Conservation (phyloP, 2,329 filamentous ascomycete species). For the Alternaria triticina region DNA sequence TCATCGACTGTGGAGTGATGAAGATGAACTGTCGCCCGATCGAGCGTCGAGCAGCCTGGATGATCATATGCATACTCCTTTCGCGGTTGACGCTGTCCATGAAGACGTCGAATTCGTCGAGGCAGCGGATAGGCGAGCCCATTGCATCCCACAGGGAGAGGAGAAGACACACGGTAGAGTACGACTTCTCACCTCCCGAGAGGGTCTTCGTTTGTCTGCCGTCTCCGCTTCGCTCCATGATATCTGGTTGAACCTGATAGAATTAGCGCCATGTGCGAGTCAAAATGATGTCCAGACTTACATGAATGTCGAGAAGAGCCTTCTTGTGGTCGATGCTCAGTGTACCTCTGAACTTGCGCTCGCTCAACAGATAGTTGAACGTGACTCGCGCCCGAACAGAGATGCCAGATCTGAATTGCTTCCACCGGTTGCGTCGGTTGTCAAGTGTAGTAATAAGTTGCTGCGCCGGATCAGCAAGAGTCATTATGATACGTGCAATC, state of each 20-base stretch:
- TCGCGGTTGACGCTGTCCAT: constrained; percentile 98
- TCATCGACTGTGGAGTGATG: constrained; percentile 90
- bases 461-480: constrained; percentile 38
- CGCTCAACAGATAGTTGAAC: constrained; percentile 86
- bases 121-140: constrained; percentile 90
- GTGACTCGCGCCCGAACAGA: constrained; percentile 83
- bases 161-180: constrained; percentile 93
- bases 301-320: constrained; percentile 78
- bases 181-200: constrained; percentile 96
- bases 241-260: constrained; percentile 66
- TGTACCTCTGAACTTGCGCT: constrained; percentile 85
- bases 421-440: constrained; percentile 77
- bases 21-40: constrained; percentile 95
- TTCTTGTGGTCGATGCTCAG: constrained; percentile 77
- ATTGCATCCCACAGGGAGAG: constrained; percentile 97
- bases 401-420: constrained; percentile 81
- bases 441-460: constrained; percentile 66
- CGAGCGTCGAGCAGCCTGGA: constrained; percentile 81
- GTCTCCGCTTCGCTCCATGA: constrained; percentile 70
- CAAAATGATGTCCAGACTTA: constrained; percentile 42
- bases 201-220: constrained; percentile 89
- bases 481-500: neutral
- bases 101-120: constrained; percentile 99
- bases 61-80: constrained; percentile 92
- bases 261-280: constrained; percentile 5